These are phyloP conservation scores for Nicotiana knightiana DNA, from an alignment of 257 asterid species.

Conservation along the genomic window DNA sequence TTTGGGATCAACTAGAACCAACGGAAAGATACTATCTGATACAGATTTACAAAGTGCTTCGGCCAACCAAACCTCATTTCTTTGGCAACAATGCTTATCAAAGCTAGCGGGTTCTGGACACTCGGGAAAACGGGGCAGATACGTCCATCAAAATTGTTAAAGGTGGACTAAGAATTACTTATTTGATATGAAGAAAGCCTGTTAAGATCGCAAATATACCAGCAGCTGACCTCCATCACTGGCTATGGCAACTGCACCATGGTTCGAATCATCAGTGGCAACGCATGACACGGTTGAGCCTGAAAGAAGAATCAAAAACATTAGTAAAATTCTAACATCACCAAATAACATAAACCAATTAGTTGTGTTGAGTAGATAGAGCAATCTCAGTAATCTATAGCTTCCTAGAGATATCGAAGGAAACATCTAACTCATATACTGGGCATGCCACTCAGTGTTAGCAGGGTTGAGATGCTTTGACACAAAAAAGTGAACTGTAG, in stretches of 20 bases:
- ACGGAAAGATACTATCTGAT: background rate
- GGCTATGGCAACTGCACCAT: conserved; percentile 69
- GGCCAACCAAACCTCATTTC: background rate
- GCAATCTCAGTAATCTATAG: background rate
- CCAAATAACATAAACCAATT: background rate
- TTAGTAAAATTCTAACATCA: background rate
- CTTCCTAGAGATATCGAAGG: background rate
- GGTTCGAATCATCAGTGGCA: conserved; percentile 41
- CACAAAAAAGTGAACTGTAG: background rate
- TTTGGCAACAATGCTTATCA: background rate
- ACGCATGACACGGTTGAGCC: conserved; percentile 57
- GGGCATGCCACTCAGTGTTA: background rate
- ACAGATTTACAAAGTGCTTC: background rate
- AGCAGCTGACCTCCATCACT: conserved; percentile 54
- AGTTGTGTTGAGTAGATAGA: background rate
- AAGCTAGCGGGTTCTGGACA: background rate
- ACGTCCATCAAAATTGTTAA: background rate
- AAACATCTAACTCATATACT: background rate
- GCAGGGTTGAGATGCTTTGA: background rate
- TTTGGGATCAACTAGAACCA: background rate
- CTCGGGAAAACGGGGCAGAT: background rate
- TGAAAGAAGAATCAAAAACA: conserved; percentile 15
- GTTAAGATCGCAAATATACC: conserved; percentile 49
- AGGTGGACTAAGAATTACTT: background rate
- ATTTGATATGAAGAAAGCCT: background rate